Conservation (phyloP, 352 stramenopile species). For the Pythium folliculosum region DNA sequence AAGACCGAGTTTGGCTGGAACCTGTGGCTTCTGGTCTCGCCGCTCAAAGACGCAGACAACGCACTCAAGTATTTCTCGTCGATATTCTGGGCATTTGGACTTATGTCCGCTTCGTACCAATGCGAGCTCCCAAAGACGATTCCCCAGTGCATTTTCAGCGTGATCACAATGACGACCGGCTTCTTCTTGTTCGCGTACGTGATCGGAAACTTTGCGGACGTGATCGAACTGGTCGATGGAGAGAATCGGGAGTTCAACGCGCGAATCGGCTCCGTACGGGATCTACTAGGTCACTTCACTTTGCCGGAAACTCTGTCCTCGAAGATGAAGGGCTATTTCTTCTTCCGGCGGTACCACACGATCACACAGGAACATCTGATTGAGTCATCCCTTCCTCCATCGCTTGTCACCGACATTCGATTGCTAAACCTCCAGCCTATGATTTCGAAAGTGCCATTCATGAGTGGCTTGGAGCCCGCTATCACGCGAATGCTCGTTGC, state of each 20-base stretch:
- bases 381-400: constrained; percentile 43
- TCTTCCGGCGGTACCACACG: constrained; percentile 56
- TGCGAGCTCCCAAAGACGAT: constrained; percentile 42
- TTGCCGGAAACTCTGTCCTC: constrained; percentile 34
- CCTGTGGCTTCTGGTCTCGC: constrained; percentile 37
- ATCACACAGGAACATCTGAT: constrained; percentile 59
- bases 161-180: constrained; percentile 42
- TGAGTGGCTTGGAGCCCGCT: constrained; percentile 42
- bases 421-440: constrained; percentile 50
- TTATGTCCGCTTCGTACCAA: constrained; percentile 48
- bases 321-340: constrained; percentile 52
- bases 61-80: constrained; percentile 36
- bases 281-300: constrained; percentile 45
- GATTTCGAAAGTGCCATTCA: constrained; percentile 59
- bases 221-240: constrained; percentile 49
- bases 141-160: constrained; percentile 39
- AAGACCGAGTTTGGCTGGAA: constrained; percentile 44
- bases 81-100: constrained; percentile 45
- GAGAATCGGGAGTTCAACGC: constrained; percentile 60
- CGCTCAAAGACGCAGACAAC: constrained; percentile 25
- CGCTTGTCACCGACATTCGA: constrained; percentile 56
- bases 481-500: constrained; percentile 56
- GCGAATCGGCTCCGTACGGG: constrained; percentile 44
- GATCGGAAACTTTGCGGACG: constrained; percentile 50
- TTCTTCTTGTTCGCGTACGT: constrained; percentile 61